Conservation (phyloP, 2,329 filamentous ascomycete genomes). For the Colletotrichum coccodes region DNA sequence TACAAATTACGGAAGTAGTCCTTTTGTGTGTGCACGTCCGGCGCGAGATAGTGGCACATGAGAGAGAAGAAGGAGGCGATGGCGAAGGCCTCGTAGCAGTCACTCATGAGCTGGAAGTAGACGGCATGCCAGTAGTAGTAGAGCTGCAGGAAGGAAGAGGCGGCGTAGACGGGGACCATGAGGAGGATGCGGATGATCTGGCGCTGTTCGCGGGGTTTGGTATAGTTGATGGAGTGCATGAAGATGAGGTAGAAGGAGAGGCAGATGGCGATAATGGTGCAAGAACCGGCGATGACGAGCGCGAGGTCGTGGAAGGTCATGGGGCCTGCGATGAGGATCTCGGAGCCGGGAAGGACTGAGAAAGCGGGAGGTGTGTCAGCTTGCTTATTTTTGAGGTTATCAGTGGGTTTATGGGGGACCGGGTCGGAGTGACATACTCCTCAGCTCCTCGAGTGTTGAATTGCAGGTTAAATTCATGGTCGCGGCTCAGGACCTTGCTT, state of each 20-base stretch:
- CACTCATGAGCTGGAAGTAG: constrained; percentile 83
- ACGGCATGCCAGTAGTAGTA: constrained; percentile 80
- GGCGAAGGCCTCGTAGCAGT: constrained; percentile 91
- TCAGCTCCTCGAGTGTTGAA: constrained; percentile 54
- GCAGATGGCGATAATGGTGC: constrained; percentile 60
- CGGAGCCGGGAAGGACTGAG: constrained; percentile 55
- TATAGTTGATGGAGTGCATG: constrained; percentile 70
- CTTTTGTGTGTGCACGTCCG: constrained; percentile 83
- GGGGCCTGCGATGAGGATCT: constrained; percentile 56
- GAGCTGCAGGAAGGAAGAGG: constrained; percentile 78
- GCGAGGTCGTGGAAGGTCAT: constrained; percentile 67
- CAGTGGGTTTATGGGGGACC: too few species aligned
- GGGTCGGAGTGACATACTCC: constrained; percentile 44
- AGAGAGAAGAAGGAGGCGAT: constrained; percentile 89
- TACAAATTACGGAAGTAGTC: constrained; percentile 78
- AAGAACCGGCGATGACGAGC: constrained; percentile 59
- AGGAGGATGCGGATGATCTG: constrained; percentile 88
- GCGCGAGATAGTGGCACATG: constrained; percentile 82
- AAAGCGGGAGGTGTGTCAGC: constrained; percentile 2
- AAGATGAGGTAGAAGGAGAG: constrained; percentile 66
- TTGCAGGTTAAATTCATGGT: constrained; percentile 53
- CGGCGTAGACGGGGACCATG: constrained; percentile 86
- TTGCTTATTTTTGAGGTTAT: not conserved
- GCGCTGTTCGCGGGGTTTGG: constrained; percentile 68
- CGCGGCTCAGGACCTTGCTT: constrained; percentile 2